Percentiles rank a stretch among this genome's conserved stretches.
These are phyloP conservation scores for Monilinia vaccinii-corymbosi DNA, from an alignment of 2,329 filamentous ascomycete genomes.

Conservation along the genomic window DNA sequence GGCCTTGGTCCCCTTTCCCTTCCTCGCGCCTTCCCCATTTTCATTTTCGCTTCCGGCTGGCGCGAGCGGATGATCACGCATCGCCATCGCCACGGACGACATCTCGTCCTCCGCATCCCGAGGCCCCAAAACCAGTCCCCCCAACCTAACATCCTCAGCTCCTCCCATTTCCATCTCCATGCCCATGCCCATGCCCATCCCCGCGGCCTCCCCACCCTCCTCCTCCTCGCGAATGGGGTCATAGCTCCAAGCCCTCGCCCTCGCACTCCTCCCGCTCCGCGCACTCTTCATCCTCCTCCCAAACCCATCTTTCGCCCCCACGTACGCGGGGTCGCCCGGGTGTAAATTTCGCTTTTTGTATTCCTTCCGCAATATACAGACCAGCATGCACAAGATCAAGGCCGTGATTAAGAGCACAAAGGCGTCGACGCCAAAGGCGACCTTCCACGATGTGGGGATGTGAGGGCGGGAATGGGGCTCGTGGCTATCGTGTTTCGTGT, in stretches of 20 bases:
- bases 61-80: neutral
- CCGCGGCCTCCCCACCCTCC: neutral
- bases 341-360: neutral
- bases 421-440: slow-evolving; percentile 7
- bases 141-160: neutral
- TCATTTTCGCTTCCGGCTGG: neutral
- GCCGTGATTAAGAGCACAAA: slow-evolving; percentile 8
- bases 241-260: slow-evolving; percentile 7
- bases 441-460: slow-evolving; percentile 9
- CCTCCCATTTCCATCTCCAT: too few species aligned
- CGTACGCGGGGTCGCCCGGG: neutral
- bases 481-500: neutral
- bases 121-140: neutral
- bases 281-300: slow-evolving; percentile 9
- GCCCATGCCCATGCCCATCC: neutral
- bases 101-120: neutral
- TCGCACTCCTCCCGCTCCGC: neutral
- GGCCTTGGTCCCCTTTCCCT: neutral
- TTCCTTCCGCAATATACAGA: slow-evolving; percentile 5
- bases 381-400: slow-evolving; percentile 6
- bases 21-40: neutral
- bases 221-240: slow-evolving; percentile 7
- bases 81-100: neutral
- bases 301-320: slow-evolving; percentile 7
- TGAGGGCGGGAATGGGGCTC: neutral